Percentiles rank a stretch among this genome's conserved stretches.
phyloP scores from a whole-genome alignment of 306 rosid species.

The Malus fusca region DNA sequence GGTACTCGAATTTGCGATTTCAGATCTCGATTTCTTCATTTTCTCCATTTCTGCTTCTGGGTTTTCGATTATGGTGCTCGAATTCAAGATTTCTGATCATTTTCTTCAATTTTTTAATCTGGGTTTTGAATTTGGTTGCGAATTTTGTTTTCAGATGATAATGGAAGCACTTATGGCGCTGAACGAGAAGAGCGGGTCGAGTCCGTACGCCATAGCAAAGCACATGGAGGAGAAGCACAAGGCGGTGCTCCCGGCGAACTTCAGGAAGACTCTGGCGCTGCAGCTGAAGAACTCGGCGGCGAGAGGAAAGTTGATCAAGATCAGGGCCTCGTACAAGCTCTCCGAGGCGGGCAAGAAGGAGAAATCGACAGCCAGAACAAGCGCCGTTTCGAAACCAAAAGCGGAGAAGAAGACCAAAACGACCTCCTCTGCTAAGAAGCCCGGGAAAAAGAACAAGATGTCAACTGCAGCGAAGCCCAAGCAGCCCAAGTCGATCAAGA shows the following conservation, averaged over 20 bases:
- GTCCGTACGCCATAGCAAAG: constrained; percentile 85
- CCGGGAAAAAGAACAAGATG: constrained; percentile 43
- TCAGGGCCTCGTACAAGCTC: constrained; percentile 77
- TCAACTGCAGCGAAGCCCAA: constrained; percentile 56
- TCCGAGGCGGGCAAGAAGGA: constrained; percentile 34
- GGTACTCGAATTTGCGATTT: constrained; percentile 23
- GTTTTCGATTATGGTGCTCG: background rate
- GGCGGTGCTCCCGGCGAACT: constrained; percentile 59
- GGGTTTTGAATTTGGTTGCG: background rate
- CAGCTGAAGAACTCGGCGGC: constrained; percentile 69
- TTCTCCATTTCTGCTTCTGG: background rate
- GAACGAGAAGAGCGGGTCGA: constrained; percentile 73
- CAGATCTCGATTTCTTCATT: background rate
- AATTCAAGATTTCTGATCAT: background rate
- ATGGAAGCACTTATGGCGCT: constrained; percentile 65
- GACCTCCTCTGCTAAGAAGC: background rate
- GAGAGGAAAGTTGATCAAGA: constrained; percentile 63
- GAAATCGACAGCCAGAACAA: background rate
- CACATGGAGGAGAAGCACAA: constrained; percentile 84
- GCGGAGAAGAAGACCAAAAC: constrained; percentile 20
- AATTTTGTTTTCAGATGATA: constrained; percentile 54
- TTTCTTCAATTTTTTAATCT: background rate
- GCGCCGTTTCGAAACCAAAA: constrained; percentile 6
- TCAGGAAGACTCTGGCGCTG: constrained; percentile 61
- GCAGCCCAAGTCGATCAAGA: constrained; percentile 61